Percentiles rank a stretch among this genome's conserved stretches.
Evolutionary conservation across 306 rosid genomes (phyloP).

Genomic region (Sechiopsis laciniata): DNA sequence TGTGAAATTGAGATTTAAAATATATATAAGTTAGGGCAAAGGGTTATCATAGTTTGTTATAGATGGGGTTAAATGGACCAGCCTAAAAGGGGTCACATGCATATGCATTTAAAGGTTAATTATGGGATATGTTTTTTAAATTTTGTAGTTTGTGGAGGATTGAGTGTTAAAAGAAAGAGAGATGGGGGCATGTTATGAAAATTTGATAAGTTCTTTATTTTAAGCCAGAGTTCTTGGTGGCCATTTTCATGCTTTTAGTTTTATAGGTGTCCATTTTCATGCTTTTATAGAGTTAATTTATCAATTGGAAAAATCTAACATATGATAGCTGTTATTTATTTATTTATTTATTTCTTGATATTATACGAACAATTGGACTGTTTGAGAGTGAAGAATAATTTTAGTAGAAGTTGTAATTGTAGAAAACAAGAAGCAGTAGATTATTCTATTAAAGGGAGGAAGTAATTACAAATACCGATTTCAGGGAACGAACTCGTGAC

Average conservation of each 20-base stretch:
- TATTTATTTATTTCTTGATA: neutral
- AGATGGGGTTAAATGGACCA: neutral
- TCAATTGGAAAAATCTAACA: too few relatives aligned
- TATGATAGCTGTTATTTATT: too few relatives aligned
- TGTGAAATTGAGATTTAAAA: neutral
- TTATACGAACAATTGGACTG: too few relatives aligned
- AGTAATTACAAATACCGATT: too few relatives aligned
- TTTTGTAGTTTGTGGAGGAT: neutral
- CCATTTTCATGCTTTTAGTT: neutral
- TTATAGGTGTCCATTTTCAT: neutral
- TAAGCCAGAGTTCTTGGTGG: neutral
- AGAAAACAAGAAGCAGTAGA: too few relatives aligned
- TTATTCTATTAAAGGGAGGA: too few relatives aligned
- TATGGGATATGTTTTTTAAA: neutral
- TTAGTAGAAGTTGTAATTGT: too few relatives aligned
- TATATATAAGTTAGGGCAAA: neutral
- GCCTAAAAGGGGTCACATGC: slow-evolving; percentile 2
- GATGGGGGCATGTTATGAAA: neutral
- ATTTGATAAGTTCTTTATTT: neutral
- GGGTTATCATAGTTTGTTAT: neutral
- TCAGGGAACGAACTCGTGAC: too few relatives aligned
- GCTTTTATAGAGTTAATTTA: too few relatives aligned
- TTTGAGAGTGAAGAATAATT: too few relatives aligned
- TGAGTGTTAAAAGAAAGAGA: neutral
- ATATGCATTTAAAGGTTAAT: neutral